Base-by-base conservation (phyloP, 176 grass and related monocot species). In the Calamus simplicifolius region DNA sequence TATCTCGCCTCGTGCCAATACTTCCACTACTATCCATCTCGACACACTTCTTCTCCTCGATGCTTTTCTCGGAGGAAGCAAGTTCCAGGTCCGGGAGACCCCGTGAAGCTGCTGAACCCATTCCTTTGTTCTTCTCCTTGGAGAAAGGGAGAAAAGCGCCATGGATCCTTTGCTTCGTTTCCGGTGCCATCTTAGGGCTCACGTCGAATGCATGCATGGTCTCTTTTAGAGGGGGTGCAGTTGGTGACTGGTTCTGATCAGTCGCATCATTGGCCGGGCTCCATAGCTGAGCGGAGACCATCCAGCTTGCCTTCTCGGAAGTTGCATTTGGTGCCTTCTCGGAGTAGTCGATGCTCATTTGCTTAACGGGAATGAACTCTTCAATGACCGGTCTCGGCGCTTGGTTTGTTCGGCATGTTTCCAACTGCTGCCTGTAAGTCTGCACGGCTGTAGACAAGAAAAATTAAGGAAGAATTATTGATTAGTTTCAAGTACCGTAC, bases 231-330 rank as follows among this genome's bases (percentile, higher is more conserved):
- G 69, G 63, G 35, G 35, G 7, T 43, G 35, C 8, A 43, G 10
- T 13, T 13, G 13, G 8, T 43, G 35, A 1, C 35, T 13, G 35
- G 35, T 10, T 43, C 35, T 10, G n/a, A n/a, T n/a, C 12, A 13
- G 65, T 29, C 3, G 70, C 59, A 16, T 64, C 70, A 61, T 82
- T 62, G 1, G 69, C 69, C 18, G 83, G 56, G 75, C 79, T 93
- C 94, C 94, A 98, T 19, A 98, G 94, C 75, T 98, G 94, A 35
- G 94, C 88, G 5, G 94, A 98, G 61, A 85, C 73, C 94, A 98
- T 98, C 94, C 94, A 98, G 73, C 52, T 98, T 30, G 84, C 85
- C 80, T 98, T 98, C 76, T 98, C 94, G 18, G 87, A 86, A 18
- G 68, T 1, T 5, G 62, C n/a, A 68, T 74, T 75, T 35, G 66